phyloP scores from a whole-genome alignment of 345 rosid genomes.

The Moringa oleifera region DNA sequence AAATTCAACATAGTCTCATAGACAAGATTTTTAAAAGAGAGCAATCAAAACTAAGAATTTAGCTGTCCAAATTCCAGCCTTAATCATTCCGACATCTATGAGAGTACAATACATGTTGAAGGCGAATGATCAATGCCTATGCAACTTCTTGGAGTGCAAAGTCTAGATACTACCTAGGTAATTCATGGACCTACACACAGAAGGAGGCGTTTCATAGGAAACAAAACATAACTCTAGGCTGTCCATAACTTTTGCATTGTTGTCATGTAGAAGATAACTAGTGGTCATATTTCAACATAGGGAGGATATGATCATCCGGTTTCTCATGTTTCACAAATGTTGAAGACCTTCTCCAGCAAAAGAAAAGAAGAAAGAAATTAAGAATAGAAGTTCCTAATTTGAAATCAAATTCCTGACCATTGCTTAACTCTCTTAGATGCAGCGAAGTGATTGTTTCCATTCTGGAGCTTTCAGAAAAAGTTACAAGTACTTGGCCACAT shows the following conservation, averaged over 20 bases:
- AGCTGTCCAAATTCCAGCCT: neutral
- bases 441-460: neutral
- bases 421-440: neutral
- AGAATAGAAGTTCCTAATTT: neutral
- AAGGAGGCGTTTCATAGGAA: neutral
- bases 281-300: neutral
- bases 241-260: neutral
- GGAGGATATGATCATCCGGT: neutral
- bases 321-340: neutral
- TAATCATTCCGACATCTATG: neutral
- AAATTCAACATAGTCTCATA: no score
- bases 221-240: neutral
- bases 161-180: neutral
- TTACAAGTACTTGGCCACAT: neutral
- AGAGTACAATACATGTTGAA: neutral
- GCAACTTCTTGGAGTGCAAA: neutral
- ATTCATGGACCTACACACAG: neutral
- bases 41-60: neutral
- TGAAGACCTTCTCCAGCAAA: neutral
- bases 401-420: neutral
- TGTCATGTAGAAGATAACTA: neutral
- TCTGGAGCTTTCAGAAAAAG: neutral
- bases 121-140: neutral
- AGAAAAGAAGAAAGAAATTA: neutral
- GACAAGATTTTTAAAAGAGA: neutral